Conservation (phyloP, 495 filamentous ascomycete genomes). For the Trichoderma parareesei region DNA sequence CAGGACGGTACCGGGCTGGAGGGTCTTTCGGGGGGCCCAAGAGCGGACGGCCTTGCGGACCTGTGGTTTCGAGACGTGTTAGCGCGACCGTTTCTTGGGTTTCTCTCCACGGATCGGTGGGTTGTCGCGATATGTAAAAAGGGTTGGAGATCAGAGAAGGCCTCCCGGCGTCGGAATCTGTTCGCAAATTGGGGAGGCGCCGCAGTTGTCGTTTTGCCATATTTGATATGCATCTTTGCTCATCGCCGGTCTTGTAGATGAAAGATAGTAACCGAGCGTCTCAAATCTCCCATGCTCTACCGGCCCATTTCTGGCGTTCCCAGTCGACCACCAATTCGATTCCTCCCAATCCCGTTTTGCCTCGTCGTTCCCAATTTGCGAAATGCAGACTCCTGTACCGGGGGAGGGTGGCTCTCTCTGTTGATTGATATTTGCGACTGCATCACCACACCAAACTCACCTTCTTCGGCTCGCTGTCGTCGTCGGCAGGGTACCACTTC, state of each 20-base stretch:
- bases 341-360: neutral
- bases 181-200: neutral
- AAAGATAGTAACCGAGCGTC: neutral
- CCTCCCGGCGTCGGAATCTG: slow-evolving; percentile 14
- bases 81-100: slow-evolving; percentile 11
- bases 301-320: neutral
- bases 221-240: neutral
- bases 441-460: slow-evolving; percentile 45
- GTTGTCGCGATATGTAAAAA: neutral
- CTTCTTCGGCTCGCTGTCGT: slow-evolving; percentile 84
- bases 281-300: neutral
- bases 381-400: slow-evolving; percentile 1
- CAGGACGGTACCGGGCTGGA: slow-evolving; percentile 87
- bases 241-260: neutral
- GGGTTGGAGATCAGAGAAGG: neutral
- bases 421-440: neutral
- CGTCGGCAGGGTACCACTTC: slow-evolving; percentile 99
- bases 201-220: neutral
- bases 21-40: slow-evolving; percentile 72
- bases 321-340: neutral
- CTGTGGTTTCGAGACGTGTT: slow-evolving; percentile 36
- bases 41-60: slow-evolving; percentile 89
- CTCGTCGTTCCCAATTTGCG: neutral
- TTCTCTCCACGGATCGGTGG: slow-evolving; percentile 24
- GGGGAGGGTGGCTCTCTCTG: neutral